phyloP scores from a whole-genome alignment of 306 rosid genomes.

The Cicer bijugum region DNA sequence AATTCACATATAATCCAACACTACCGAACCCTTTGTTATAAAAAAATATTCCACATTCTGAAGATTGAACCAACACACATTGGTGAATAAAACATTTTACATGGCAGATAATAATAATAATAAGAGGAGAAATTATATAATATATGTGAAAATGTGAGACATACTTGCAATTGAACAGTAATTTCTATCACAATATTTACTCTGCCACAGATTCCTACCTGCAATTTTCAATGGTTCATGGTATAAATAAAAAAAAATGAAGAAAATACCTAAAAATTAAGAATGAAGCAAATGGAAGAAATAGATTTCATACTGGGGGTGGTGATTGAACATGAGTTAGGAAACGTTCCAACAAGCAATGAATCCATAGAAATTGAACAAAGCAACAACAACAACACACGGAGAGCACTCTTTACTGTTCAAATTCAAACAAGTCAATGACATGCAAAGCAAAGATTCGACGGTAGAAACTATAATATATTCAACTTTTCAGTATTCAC shows the following conservation, averaged over 20 bases:
- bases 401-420: too few relatives aligned
- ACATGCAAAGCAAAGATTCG: too few relatives aligned
- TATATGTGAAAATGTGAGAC: background rate
- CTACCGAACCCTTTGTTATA: background rate
- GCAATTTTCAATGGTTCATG: conserved; percentile 37
- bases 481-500: too few relatives aligned
- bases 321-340: conserved; percentile 23
- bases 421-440: too few relatives aligned
- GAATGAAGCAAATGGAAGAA: background rate
- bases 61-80: background rate
- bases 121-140: background rate
- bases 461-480: too few relatives aligned
- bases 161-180: conserved; percentile 40
- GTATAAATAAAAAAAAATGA: background rate
- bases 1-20: background rate
- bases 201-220: conserved; percentile 58
- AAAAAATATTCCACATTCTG: background rate
- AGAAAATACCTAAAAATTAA: background rate
- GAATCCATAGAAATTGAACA: conserved; percentile 41
- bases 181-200: conserved; percentile 13
- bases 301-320: background rate
- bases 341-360: conserved; percentile 41
- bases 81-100: background rate
- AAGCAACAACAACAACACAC: too few relatives aligned
- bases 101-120: too few relatives aligned